Evolutionary conservation across 1,139 yeast genomes (phyloP), one percentile per base, ranked within the genome.

Genomic region (Hansenula lynferdii): DNA sequence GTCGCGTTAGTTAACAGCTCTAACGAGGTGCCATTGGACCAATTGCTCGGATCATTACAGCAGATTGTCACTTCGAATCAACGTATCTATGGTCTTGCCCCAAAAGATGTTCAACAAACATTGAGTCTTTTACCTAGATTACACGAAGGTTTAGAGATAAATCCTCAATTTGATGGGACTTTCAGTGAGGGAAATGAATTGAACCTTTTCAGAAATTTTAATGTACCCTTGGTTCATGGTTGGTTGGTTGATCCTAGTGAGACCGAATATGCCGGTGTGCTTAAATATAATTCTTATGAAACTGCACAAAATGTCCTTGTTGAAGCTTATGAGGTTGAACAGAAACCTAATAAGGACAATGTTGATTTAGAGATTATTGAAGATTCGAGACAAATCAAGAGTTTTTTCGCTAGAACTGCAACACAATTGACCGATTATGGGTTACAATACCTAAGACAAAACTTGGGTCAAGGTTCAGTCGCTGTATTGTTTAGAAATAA

Each of bases 401-500:
- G 56, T 5, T 64, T 64, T 42, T 48, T 64, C 35, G 63, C 63
- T 3, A 50, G 61, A 15, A 77, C 84, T 44, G 71, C 76, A 5
- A 79, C 95, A 0, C 96, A 89, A 54, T 62, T 87, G 50, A 85
- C 96, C 0, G 63, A 62, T 2, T 61, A 64, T 37, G 97, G 97
- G 0, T 56, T 86, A 17, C 44, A 55, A 4, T 60, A 57, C 29
- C 49, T 78, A 35, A 49, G 60, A 18, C 60, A 62, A 4, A 54
- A 69, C 14, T 57, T 85, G 35, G 58, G 67, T 36, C 61, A 68
- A 12, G 69, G 70, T 18, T 61, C 79, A 25, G 69, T 83, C 43
- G 70, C 79, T 1, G 77, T 89, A 0, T 72, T 89, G 42, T 89
- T 89, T 65, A 69, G 96, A 51, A 89, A 89, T 58, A 86, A 87